phyloP scores from a whole-genome alignment of 805 yeast species.

The Suhomyces prunicola region DNA sequence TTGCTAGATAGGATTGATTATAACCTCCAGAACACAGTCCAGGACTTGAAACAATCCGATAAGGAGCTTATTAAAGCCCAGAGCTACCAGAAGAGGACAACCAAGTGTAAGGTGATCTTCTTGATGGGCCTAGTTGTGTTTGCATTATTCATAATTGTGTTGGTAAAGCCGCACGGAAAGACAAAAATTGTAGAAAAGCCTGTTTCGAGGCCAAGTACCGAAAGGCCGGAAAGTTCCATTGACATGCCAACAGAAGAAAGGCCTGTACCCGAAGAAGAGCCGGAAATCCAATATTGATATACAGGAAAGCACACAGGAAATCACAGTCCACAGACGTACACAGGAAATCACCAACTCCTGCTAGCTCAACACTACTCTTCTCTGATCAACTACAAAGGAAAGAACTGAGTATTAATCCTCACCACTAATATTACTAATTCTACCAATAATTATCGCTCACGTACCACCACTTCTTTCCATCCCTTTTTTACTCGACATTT shows the following conservation, averaged over 20 bases:
- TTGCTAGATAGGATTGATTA: constrained; percentile 91
- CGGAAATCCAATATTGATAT: not conserved
- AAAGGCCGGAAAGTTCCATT: constrained; percentile 8
- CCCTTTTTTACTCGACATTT: too few species aligned
- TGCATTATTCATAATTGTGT: constrained; percentile 63
- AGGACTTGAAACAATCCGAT: constrained; percentile 72
- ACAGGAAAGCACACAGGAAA: too few species aligned
- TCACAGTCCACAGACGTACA: not conserved
- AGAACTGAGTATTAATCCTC: too few species aligned
- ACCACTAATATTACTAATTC: too few species aligned
- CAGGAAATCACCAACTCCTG: too few species aligned
- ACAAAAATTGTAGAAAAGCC: constrained; percentile 22
- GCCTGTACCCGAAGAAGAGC: not conserved
- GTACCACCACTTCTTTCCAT: too few species aligned
- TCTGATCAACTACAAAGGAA: too few species aligned
- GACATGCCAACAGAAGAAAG: constrained; percentile 1
- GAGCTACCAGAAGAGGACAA: constrained; percentile 79
- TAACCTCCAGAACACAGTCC: constrained; percentile 76
- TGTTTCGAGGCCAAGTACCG: constrained; percentile 8
- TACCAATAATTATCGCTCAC: too few species aligned
- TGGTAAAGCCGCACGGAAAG: constrained; percentile 56
- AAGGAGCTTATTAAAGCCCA: constrained; percentile 75
- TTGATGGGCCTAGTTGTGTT: constrained; percentile 68
- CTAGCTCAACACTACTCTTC: too few species aligned
- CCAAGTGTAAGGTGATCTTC: constrained; percentile 84